Evolutionary conservation across 2,329 filamentous ascomycete genomes (phyloP).

Genomic region (Apiospora pterosperma): DNA sequence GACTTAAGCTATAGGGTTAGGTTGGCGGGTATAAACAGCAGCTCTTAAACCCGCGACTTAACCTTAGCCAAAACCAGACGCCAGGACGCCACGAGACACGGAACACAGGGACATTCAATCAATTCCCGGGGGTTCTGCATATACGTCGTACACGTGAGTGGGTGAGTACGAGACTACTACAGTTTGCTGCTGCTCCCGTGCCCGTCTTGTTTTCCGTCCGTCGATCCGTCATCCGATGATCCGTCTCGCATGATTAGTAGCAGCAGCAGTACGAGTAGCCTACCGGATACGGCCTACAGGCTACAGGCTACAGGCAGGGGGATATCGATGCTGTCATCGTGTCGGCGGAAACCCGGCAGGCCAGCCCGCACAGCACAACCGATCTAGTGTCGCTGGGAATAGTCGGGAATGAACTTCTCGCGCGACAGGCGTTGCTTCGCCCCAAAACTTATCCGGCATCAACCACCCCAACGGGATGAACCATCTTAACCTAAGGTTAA

Average conservation of each 20-base stretch:
- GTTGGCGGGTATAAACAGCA: neutral
- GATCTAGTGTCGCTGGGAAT: conserved; percentile 7
- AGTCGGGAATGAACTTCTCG: conserved; percentile 6
- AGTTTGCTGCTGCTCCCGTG: too few relatives aligned
- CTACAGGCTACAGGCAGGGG: neutral
- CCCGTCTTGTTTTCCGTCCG: too few relatives aligned
- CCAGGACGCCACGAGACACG: neutral
- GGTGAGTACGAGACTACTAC: too few relatives aligned
- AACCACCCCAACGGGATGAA: neutral
- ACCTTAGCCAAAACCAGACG: too few relatives aligned
- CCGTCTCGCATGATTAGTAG: too few relatives aligned
- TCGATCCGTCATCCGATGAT: too few relatives aligned
- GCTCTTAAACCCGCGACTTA: neutral
- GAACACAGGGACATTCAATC: too few relatives aligned
- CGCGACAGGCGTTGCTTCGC: neutral
- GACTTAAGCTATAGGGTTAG: too few relatives aligned
- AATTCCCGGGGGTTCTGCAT: too few relatives aligned
- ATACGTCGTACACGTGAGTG: too few relatives aligned
- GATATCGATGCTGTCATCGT: neutral
- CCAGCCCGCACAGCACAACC: neutral
- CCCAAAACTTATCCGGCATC: neutral
- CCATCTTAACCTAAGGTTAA: neutral
- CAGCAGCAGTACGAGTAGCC: too few relatives aligned
- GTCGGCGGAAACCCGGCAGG: neutral
- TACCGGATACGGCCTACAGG: neutral